Evolutionary conservation across 2,329 filamentous ascomycete species (phyloP).

Genomic region (Aureobasidium sp.): DNA sequence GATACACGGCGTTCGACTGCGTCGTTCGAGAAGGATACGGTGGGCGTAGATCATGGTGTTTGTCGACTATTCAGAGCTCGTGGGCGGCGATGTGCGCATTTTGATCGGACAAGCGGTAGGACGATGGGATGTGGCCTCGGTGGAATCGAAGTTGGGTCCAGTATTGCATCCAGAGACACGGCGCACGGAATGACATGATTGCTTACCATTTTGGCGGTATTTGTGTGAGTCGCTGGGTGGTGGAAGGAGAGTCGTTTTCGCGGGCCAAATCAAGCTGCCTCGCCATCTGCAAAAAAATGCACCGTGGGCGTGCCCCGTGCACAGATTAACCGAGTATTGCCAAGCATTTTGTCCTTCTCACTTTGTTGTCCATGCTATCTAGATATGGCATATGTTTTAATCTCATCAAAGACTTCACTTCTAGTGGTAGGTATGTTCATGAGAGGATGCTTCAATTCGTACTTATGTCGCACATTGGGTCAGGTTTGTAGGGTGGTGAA

Average conservation of each 20-base stretch:
- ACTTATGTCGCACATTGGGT: neutral
- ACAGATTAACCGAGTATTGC: neutral
- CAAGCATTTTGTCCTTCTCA: neutral
- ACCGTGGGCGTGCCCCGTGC: neutral
- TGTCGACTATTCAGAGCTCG: neutral
- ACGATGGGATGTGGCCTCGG: neutral
- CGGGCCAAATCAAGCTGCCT: neutral
- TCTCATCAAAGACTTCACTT: too few species aligned
- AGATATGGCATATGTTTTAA: neutral
- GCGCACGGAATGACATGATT: neutral
- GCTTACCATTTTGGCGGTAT: conserved; percentile 18
- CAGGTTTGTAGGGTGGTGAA: neutral
- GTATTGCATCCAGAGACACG: conserved; percentile 1
- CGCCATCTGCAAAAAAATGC: neutral
- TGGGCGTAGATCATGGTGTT: neutral
- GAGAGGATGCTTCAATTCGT: neutral
- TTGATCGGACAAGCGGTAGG: neutral
- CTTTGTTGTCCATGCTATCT: neutral
- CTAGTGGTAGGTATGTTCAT: too few species aligned
- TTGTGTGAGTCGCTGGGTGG: conserved; percentile 12
- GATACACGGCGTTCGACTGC: neutral
- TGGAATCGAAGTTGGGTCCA: neutral
- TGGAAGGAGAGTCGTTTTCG: conserved; percentile 6
- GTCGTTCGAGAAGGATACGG: neutral
- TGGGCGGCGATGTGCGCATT: neutral